A percentile compares a stretch with the other conserved stretches of the same genome.
Conservation (phyloP, 2,329 filamentous ascomycete genomes). For the Alternaria incomplexa region DNA sequence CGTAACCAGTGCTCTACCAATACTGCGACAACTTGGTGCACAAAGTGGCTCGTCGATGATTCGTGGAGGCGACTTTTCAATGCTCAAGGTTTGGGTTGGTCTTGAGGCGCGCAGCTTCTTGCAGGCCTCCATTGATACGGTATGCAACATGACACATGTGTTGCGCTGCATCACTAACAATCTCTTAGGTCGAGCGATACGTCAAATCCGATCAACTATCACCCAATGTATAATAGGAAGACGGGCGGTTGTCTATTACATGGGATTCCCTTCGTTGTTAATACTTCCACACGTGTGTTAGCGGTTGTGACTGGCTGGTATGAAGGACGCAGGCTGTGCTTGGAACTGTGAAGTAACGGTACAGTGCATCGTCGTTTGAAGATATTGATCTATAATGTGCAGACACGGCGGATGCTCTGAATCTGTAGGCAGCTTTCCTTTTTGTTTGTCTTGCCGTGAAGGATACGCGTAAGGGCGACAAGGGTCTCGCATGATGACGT, state of each 20-base stretch:
- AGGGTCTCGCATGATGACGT: conserved; percentile 14
- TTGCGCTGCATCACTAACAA: conserved; percentile 5
- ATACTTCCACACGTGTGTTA: neutral
- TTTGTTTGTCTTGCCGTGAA: neutral
- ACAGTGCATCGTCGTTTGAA: neutral
- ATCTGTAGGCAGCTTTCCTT: neutral
- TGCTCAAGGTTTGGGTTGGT: conserved; percentile 91
- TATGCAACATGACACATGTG: conserved; percentile 54
- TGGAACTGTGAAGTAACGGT: neutral
- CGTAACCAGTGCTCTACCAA: conserved; percentile 75
- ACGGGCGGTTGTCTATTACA: neutral
- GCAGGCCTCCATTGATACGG: conserved; percentile 87
- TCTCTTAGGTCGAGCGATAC: conserved; percentile 74
- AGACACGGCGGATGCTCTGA: neutral
- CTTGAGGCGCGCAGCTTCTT: conserved; percentile 87
- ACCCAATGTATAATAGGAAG: conserved; percentile 72
- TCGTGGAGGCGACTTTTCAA: conserved; percentile 60
- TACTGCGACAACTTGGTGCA: conserved; percentile 84
- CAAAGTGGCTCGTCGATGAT: conserved; percentile 68
- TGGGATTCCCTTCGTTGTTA: neutral
- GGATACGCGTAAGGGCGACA: neutral
- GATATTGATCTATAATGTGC: neutral
- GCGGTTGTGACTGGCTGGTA: neutral
- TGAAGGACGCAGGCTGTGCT: neutral
- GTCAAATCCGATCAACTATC: conserved; percentile 90